phyloP scores from a whole-genome alignment of 2,329 filamentous ascomycete species.

The Arthrinium puccinioides region DNA sequence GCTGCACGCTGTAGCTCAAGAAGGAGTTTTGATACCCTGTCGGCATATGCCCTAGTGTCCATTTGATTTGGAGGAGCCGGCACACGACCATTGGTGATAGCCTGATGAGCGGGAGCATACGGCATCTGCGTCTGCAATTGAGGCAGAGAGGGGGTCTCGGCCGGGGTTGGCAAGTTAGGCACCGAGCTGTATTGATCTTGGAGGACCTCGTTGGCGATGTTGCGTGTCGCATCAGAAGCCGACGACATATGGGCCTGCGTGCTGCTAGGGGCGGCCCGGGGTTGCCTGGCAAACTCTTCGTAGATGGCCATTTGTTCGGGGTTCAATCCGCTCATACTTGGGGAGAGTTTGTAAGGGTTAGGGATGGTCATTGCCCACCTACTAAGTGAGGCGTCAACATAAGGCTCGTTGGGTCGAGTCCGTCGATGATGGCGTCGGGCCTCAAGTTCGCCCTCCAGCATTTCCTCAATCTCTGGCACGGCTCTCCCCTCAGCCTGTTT shows the following conservation, averaged over 20 bases:
- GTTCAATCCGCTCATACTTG: conserved; percentile 65
- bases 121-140: conserved; percentile 45
- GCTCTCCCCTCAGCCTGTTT: conserved; percentile 92
- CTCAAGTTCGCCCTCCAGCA: conserved; percentile 76
- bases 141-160: conserved; percentile 51
- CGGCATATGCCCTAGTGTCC: conserved; percentile 44
- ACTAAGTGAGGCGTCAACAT: conserved; percentile 73
- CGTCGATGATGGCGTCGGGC: conserved; percentile 68
- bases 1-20: conserved; percentile 49
- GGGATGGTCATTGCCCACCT: conserved; percentile 93
- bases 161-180: conserved; percentile 50
- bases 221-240: conserved; percentile 52
- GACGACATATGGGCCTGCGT: conserved; percentile 49
- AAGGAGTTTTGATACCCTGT: conserved; percentile 51
- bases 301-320: conserved; percentile 92
- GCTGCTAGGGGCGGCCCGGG: conserved; percentile 52
- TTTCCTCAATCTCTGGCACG: conserved; percentile 87
- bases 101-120: conserved; percentile 47
- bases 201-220: conserved; percentile 56
- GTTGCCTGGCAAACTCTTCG: conserved; percentile 87
- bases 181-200: conserved; percentile 54
- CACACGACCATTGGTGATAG: conserved; percentile 44
- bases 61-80: conserved; percentile 34
- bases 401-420: conserved; percentile 73
- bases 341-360: conserved; percentile 82